Percentiles rank a stretch among this genome's conserved stretches.
phyloP scores from a whole-genome alignment of 768 basidiomycete genomes.

The Megacollybia marginata region DNA sequence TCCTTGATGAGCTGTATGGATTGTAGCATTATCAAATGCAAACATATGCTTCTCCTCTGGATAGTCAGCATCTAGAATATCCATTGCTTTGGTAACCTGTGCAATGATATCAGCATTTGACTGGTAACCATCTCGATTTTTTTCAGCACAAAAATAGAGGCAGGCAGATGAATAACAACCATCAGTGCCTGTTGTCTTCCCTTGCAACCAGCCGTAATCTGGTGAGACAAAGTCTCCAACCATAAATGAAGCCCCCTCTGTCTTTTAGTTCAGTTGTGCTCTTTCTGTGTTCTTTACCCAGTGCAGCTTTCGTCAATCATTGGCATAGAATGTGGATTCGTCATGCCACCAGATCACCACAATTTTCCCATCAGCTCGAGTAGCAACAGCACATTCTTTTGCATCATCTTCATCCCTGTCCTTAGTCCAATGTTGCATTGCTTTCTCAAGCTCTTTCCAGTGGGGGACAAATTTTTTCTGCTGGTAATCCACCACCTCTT shows the following conservation, averaged over 20 bases:
- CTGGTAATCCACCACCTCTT: slow-evolving; percentile 21
- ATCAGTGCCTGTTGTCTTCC: slow-evolving; percentile 7
- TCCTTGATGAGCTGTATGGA: slow-evolving; percentile 15
- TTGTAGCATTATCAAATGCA: no score
- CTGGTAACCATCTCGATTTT: slow-evolving; percentile 16
- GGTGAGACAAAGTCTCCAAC: slow-evolving; percentile 27
- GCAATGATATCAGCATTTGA: no score
- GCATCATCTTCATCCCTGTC: slow-evolving; percentile 3
- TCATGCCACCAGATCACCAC: slow-evolving; percentile 19
- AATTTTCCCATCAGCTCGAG: neutral
- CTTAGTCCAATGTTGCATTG: slow-evolving; percentile 5
- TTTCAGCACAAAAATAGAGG: slow-evolving; percentile 17
- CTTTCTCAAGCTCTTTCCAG: slow-evolving; percentile 2
- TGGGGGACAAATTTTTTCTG: slow-evolving; percentile 15
- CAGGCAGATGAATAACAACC: slow-evolving; percentile 7
- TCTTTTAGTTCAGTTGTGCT: slow-evolving; percentile 21
- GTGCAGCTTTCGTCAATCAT: slow-evolving; percentile 16
- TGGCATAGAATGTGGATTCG: slow-evolving; percentile 28
- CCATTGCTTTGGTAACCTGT: slow-evolving; percentile 21
- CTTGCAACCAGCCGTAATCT: slow-evolving; percentile 21
- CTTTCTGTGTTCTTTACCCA: slow-evolving; percentile 17
- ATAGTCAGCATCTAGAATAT: slow-evolving; percentile 16
- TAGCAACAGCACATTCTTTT: neutral
- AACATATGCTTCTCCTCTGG: no score
- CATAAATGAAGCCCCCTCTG: slow-evolving; percentile 26